Percentiles rank a stretch among this genome's conserved stretches.
phyloP scores from a whole-genome alignment of 495 filamentous ascomycete species.

The Pseudoneurospora amorphoporcata region DNA sequence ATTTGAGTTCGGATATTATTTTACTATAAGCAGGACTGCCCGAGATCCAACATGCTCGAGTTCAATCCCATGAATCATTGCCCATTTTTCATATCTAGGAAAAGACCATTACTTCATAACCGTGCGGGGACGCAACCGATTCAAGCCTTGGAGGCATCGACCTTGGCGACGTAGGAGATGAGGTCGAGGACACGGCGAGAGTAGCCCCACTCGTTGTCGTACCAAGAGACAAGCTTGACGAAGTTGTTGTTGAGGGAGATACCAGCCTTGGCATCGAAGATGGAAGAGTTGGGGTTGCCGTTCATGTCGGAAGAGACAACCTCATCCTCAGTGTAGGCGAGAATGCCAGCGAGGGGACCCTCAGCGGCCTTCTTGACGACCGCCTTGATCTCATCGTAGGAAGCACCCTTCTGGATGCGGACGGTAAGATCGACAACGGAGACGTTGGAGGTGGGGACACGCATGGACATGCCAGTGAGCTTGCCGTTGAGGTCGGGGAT shows the following conservation, averaged over 20 bases:
- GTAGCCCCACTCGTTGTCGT: constrained; percentile 86
- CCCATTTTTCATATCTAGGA: not conserved
- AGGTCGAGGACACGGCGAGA: constrained; percentile 98
- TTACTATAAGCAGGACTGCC: not conserved
- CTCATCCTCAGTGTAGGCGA: constrained; percentile 95
- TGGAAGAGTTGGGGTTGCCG: constrained; percentile 84
- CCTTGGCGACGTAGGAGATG: constrained; percentile 83
- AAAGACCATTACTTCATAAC: constrained; percentile 5
- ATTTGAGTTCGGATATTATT: constrained; percentile 1
- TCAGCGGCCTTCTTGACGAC: constrained; percentile 81
- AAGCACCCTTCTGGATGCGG: constrained; percentile 82
- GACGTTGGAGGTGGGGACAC: constrained; percentile 97
- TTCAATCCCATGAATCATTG: not conserved
- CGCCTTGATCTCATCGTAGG: constrained; percentile 90
- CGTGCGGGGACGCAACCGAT: constrained; percentile 11
- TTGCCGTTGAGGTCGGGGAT: constrained; percentile 96
- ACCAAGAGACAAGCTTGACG: constrained; percentile 97
- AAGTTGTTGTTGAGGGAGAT: constrained; percentile 97
- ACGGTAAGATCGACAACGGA: constrained; percentile 95
- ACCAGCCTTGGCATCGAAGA: constrained; percentile 99
- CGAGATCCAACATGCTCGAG: not conserved
- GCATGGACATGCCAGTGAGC: constrained; percentile 99
- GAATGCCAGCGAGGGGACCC: constrained; percentile 67
- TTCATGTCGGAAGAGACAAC: constrained; percentile 89
- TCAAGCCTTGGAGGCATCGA: constrained; percentile 48